Evolutionary conservation across 352 stramenopile species (phyloP), one percentile per base, ranked within the genome.

Genomic region (Lagenidium giganteum): DNA sequence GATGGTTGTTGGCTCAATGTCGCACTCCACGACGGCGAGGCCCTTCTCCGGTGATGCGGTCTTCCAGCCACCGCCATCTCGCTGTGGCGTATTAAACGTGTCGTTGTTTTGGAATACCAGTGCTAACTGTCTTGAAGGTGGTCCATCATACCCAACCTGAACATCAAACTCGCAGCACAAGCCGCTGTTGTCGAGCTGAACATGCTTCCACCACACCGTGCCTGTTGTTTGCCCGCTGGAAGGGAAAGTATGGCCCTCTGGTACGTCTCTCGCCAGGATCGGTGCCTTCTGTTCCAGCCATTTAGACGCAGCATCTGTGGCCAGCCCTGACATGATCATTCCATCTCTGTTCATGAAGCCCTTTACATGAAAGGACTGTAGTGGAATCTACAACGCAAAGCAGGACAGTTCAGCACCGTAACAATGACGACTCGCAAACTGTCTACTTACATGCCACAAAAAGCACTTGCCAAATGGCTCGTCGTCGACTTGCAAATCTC

Each of bases 341-440:
- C 31, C 43, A 24, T 33, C 34, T 6, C 27, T 13, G 5, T 36
- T 34, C 1, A 30, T 20, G 41, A 89, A 89, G 0, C 46, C 51
- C 24, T 63, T 61, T 13, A 79, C 60, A 13, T 37, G 37, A 42
- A 89, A 85, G 3, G 68, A 72, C 48, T 89, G 73, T 2, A 87
- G 59, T 5, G 77, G 69, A 2, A 61, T 38, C 30, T 51, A 31
- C 3, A 61, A 17, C 3, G 24, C 22, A 4, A 37, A 7, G 22
- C 20, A 37, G 31, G 20, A n/a, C n/a, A n/a, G n/a, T n/a, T n/a
- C n/a, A n/a, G n/a, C 4, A 37, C 17, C 20, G 22, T 8, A 17
- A 37, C 14, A 20, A 37, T 7, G 7, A 37, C 17, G 3, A 37
- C 3, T 22, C 7, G 17, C n/a, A n/a, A n/a, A n/a, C n/a, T n/a